A percentile compares a stretch with the other conserved stretches of the same genome.
Evolutionary conservation across 345 rosid genomes (phyloP).

Genomic region (Physaria fendleri): DNA sequence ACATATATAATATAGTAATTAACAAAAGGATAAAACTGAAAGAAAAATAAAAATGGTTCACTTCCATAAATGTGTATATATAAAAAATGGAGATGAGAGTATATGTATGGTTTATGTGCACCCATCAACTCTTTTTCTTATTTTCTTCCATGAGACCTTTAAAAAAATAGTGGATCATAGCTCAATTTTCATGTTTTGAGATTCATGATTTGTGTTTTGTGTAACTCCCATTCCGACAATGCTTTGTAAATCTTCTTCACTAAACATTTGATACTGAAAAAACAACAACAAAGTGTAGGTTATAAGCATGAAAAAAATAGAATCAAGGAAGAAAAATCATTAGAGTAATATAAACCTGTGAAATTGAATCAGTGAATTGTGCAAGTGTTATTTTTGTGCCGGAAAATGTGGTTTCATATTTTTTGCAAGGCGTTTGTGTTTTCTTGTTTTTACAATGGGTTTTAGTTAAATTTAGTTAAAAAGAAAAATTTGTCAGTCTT

Average conservation of each 20-base stretch:
- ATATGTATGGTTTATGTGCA: constrained; percentile 44
- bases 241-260: constrained; percentile 75
- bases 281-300: neutral
- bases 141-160: constrained; percentile 24
- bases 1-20: constrained; percentile 11
- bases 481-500: too few relatives aligned
- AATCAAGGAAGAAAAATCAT: neutral
- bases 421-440: too few relatives aligned
- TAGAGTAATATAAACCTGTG: constrained; percentile 38
- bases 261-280: constrained; percentile 47
- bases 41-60: neutral
- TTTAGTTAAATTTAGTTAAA: too few relatives aligned
- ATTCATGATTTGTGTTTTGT: constrained; percentile 39
- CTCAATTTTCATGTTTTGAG: constrained; percentile 51
- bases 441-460: too few relatives aligned
- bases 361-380: constrained; percentile 38
- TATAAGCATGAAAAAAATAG: neutral
- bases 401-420: too few relatives aligned
- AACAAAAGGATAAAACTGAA: neutral
- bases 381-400: too few relatives aligned
- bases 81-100: constrained; percentile 12
- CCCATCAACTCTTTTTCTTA: constrained; percentile 23
- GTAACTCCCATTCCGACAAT: constrained; percentile 79
- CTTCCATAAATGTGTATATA: neutral
- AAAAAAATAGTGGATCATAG: constrained; percentile 23